Base-by-base conservation (phyloP, 2,329 filamentous ascomycete species). In the Daldinia eschscholtzii region DNA sequence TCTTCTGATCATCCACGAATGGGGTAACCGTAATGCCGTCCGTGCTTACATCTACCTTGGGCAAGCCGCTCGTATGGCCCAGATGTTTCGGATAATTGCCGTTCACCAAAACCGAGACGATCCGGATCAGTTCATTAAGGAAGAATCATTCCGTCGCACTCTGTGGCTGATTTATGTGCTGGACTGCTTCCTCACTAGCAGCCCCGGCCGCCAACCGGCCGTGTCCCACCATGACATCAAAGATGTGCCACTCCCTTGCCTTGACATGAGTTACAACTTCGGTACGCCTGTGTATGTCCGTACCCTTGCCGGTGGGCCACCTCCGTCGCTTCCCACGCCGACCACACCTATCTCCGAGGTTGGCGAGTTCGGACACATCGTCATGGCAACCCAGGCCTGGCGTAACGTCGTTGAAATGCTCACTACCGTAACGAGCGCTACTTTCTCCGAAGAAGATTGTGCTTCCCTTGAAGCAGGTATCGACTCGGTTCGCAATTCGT, bases 81-180 rank as follows among this genome's bases (percentile, higher is more conserved):
- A 89, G 79, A 89, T 89, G 87, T 88, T 86, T 73, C 84, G 86
- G 70, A 86, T 89, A 63, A 83, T 89, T 52, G 86, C 88, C 72
- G 83, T 82, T 44, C 86, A 88, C 72, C 84, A 86, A 71, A 79
- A 81, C 46, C 81, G 83, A 15, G 77, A 79, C 41, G 85, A 87
- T 44, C 83, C 84, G n/a, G 87, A 89, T 72, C 85, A 86, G 72
- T 89, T 89, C 75, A 83, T 88, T 12, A 85, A 87, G 70, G 87
- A 89, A 55, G 87, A 89, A 76, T 87, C 86, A 0, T 86, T 88
- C 76, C 86, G 87, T 57, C 86, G 87, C 39, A 88, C 87, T 2
- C 78, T 89, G 56, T 89, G 87, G 87, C 81, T 89, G 61, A 86
- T 89, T 70, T 89, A 89, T 76, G 86, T 89, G 48, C 83, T 89